These are phyloP conservation scores for Vaccinium vitisidaea DNA, from an alignment of 148 eudicot species.

Conservation along the genomic window DNA sequence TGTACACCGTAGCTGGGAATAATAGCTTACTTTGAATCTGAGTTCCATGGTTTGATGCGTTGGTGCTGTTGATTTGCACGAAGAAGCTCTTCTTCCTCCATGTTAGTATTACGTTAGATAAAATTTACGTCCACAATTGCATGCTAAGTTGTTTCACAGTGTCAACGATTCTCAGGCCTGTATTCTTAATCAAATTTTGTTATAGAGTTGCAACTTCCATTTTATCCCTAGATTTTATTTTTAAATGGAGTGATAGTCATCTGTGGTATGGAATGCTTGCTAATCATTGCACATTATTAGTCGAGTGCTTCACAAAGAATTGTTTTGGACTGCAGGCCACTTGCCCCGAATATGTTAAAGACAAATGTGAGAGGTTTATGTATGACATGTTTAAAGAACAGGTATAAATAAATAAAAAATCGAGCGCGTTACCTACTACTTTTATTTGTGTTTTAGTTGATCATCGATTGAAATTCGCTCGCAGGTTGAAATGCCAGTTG, in stretches of 20 bases:
- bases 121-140: neutral
- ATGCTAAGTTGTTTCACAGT: neutral
- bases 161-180: neutral
- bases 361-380: slow-evolving; percentile 75
- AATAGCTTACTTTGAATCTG: no score
- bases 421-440: neutral
- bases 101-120: no score
- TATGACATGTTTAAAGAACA: slow-evolving; percentile 53
- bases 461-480: neutral
- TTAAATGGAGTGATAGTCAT: neutral
- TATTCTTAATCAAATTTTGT: neutral
- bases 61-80: neutral
- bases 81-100: neutral
- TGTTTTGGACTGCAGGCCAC: slow-evolving; percentile 48
- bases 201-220: neutral
- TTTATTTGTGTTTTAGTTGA: neutral
- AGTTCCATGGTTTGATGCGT: no score
- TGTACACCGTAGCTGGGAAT: no score
- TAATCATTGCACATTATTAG: no score
- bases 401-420: slow-evolving; percentile 43
- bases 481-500: slow-evolving; percentile 88
- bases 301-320: no score
- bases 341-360: slow-evolving; percentile 43
- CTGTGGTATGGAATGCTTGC: neutral
- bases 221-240: neutral